phyloP scores from a whole-genome alignment of 2,329 filamentous ascomycete genomes.

The Paradendryphiella salina region DNA sequence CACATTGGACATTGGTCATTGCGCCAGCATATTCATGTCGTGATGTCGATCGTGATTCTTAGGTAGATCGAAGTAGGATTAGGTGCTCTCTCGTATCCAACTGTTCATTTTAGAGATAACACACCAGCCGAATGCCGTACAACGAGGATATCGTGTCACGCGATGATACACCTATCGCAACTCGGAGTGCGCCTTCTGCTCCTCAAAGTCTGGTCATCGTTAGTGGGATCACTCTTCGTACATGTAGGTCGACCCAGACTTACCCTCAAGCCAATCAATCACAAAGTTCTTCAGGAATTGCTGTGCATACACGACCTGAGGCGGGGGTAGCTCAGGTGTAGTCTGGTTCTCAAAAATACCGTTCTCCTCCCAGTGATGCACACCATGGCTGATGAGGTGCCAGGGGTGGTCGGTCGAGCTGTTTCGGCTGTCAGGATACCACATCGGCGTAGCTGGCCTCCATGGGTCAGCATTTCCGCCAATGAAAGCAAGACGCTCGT shows the following conservation, averaged over 20 bases:
- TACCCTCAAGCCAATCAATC: constrained; percentile 64
- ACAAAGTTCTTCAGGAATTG: constrained; percentile 64
- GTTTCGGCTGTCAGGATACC: constrained; percentile 60
- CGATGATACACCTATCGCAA: background rate
- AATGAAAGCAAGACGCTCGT: constrained; percentile 74
- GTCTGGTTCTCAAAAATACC: constrained; percentile 67
- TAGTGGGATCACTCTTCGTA: background rate
- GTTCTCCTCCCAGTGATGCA: constrained; percentile 82
- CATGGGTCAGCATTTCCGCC: constrained; percentile 81
- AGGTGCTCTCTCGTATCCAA: too few relatives aligned
- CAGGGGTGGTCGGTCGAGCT: constrained; percentile 70
- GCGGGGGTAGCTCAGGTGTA: constrained; percentile 60
- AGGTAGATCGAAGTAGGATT: too few relatives aligned
- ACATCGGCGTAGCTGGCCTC: constrained; percentile 73
- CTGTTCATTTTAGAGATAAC: too few relatives aligned
- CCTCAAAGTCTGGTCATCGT: constrained; percentile 3
- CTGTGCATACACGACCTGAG: constrained; percentile 63
- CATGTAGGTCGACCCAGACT: background rate
- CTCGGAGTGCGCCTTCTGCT: constrained; percentile 1
- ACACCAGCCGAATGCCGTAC: background rate
- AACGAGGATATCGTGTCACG: too few relatives aligned
- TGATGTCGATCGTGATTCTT: too few relatives aligned
- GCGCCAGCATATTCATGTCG: too few relatives aligned
- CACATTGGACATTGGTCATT: too few relatives aligned
- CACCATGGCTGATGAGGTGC: constrained; percentile 71